A percentile compares a stretch with the other conserved stretches of the same genome.
Evolutionary conservation across 179 eudicot species (phyloP).

Genomic region (Sideroxylon spinosum): DNA sequence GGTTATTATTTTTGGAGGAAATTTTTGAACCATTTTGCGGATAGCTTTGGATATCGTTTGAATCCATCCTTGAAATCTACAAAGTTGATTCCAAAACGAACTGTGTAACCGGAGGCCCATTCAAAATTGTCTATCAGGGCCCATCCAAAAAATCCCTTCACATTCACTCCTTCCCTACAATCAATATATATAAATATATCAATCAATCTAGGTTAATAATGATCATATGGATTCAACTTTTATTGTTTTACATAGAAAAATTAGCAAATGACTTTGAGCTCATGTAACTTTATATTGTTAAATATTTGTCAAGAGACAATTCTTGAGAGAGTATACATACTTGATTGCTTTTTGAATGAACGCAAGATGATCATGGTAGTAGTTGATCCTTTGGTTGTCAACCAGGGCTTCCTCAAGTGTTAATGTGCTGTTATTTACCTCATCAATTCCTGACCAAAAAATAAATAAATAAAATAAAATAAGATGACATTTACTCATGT

Average conservation of each 20-base stretch:
- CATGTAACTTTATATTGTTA: too few species aligned
- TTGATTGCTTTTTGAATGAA: background rate
- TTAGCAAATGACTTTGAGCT: background rate
- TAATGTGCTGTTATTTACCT: background rate
- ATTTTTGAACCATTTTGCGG: slow-evolving; percentile 23
- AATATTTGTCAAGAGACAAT: too few species aligned
- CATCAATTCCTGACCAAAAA: background rate
- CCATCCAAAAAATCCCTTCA: slow-evolving; percentile 28
- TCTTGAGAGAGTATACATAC: background rate
- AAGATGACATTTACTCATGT: background rate
- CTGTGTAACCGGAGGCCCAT: slow-evolving; percentile 18
- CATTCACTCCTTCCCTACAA: slow-evolving; percentile 17
- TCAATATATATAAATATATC: too few species aligned
- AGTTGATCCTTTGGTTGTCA: background rate
- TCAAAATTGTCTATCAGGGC: slow-evolving; percentile 21
- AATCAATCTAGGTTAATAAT: too few species aligned
- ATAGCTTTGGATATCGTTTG: slow-evolving; percentile 17
- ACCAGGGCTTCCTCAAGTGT: background rate
- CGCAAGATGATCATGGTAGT: background rate
- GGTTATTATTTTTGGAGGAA: slow-evolving; percentile 11
- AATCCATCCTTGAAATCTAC: slow-evolving; percentile 14
- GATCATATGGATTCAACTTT: too few species aligned
- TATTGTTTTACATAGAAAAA: background rate
- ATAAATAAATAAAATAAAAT: background rate
- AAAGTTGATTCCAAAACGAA: slow-evolving; percentile 18